Base-by-base conservation (phyloP, 345 rosid species). In the Brassica juncea region DNA sequence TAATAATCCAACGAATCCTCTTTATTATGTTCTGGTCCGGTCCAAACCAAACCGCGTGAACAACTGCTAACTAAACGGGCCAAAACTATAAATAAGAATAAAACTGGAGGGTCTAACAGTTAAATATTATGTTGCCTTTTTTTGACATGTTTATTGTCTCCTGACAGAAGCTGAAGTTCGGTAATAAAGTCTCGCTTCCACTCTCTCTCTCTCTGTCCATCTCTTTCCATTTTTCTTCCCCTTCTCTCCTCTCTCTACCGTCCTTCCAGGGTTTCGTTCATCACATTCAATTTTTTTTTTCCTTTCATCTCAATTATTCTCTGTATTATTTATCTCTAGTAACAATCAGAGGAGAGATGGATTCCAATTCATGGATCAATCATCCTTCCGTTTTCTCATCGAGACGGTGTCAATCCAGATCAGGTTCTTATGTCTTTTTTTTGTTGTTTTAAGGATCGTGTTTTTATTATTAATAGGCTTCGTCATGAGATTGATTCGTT, bases 361-460 rank as follows among this genome's bases (percentile, higher is more conserved):
- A 66, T 74, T 75, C 83, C 8, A 75, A 64, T 64, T 74, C 82
- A 68, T 80, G 83, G 83, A 64, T 80, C 76, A 75, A 70, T 42
- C 70, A 67, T 60, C 75, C 79, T 11, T 75, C 83, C 19, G 76
- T 80, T 21, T 64, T 80, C 76, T 80, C 83, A 1, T 80, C 82
- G 2, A 32, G 79, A 64, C 49, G 80, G 1, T 75, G 44, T 57
- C 83, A 70, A 75, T 28, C 80, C 3, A 72, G 83, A 80, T 80
- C 83, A 80, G 83, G 83, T 80, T 75, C 28, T 66, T 6, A 4
- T 25, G 5, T 65, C 16, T 39, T 39, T 0, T 39, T 2, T 47
- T 4, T 5, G 8, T 49, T n/a, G 19, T n/a, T 47, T 1, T 12
- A 12, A 5, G 57, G 8, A n/a, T 49, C 57, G 8, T 1, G 9